Evolutionary conservation across 2,329 filamentous ascomycete species (phyloP).

Genomic region (Elsinoe batatas): DNA sequence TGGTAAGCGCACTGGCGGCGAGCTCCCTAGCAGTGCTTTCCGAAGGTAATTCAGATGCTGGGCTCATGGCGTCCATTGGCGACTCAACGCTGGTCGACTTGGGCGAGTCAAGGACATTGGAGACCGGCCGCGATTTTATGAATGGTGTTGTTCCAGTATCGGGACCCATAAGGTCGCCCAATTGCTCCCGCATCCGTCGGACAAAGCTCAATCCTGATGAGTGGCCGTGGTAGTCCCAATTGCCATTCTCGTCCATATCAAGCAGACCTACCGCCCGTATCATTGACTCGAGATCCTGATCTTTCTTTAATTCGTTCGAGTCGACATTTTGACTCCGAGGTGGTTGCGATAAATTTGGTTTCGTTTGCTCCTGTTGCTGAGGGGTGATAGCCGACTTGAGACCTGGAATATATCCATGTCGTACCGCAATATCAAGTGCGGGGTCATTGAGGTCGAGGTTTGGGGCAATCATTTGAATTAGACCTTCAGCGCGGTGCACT

Average conservation of each 20-base stretch:
- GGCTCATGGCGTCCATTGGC: conserved; percentile 46
- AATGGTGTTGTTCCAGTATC: conserved; percentile 50
- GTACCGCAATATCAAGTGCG: conserved; percentile 63
- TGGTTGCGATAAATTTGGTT: not conserved
- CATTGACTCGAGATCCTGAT: conserved; percentile 81
- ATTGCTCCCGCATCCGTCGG: conserved; percentile 75
- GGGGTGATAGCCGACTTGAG: conserved; percentile 24
- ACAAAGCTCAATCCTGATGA: conserved; percentile 89
- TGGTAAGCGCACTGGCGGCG: conserved; percentile 51
- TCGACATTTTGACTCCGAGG: conserved; percentile 33
- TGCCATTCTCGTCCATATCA: conserved; percentile 80
- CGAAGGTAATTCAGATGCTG: conserved; percentile 58
- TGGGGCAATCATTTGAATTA: conserved; percentile 70
- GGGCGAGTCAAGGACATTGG: conserved; percentile 60
- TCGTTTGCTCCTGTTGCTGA: not conserved
- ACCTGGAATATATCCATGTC: conserved; percentile 30
- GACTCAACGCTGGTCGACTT: conserved; percentile 48
- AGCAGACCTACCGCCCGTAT: conserved; percentile 84
- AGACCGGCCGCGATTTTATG: conserved; percentile 43
- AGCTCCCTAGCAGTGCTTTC: conserved; percentile 47
- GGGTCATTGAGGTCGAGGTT: conserved; percentile 79
- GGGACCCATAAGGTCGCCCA: conserved; percentile 64
- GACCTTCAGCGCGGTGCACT: conserved; percentile 69
- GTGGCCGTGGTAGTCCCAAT: conserved; percentile 91
- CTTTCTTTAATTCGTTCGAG: conserved; percentile 28